Percentiles rank a stretch among this genome's conserved stretches.
These are phyloP conservation scores for Alternaria metachromatica DNA, from an alignment of 2,329 filamentous ascomycete species.

Conservation along the genomic window DNA sequence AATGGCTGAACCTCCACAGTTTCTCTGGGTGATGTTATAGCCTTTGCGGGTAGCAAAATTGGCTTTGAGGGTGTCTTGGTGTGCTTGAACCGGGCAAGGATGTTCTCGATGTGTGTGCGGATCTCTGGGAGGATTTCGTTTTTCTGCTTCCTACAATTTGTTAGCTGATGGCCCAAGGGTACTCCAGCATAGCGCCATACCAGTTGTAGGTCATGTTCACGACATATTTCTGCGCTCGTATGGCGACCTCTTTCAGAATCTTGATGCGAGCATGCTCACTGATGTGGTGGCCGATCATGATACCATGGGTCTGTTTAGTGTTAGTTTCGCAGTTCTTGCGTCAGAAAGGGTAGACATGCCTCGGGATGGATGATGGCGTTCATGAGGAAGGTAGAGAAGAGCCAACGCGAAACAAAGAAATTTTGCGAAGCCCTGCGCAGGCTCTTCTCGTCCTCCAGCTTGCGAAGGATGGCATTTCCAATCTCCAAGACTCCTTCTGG, in stretches of 20 bases:
- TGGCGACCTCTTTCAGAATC: constrained; percentile 74
- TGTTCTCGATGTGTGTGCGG: constrained; percentile 73
- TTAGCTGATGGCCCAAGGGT: constrained; percentile 25
- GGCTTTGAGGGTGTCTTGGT: constrained; percentile 55
- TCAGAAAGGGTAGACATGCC: constrained; percentile 54
- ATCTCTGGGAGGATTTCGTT: constrained; percentile 68
- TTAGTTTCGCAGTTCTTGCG: constrained; percentile 38
- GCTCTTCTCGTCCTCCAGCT: constrained; percentile 72
- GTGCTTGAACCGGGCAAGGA: constrained; percentile 67
- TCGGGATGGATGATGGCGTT: constrained; percentile 89
- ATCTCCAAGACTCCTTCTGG: constrained; percentile 85
- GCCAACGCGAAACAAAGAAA: constrained; percentile 89
- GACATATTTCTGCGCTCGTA: constrained; percentile 79
- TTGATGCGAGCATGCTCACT: constrained; percentile 87
- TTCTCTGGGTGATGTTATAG: constrained; percentile 74
- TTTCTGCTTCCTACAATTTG: constrained; percentile 55
- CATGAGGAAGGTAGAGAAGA: constrained; percentile 86
- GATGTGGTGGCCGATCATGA: constrained; percentile 88
- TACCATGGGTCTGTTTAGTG: constrained; percentile 59
- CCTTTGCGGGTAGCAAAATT: constrained; percentile 73
- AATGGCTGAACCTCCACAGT: constrained; percentile 82
- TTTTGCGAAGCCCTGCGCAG: constrained; percentile 74
- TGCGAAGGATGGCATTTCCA: constrained; percentile 80
- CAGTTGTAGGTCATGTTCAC: constrained; percentile 75
- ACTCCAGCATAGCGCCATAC: constrained; percentile 55